Percentiles rank a stretch among this genome's conserved stretches.
These are phyloP conservation scores for Hymenoscyphus occultus DNA, from an alignment of 2,329 filamentous ascomycete species.

Conservation along the genomic window DNA sequence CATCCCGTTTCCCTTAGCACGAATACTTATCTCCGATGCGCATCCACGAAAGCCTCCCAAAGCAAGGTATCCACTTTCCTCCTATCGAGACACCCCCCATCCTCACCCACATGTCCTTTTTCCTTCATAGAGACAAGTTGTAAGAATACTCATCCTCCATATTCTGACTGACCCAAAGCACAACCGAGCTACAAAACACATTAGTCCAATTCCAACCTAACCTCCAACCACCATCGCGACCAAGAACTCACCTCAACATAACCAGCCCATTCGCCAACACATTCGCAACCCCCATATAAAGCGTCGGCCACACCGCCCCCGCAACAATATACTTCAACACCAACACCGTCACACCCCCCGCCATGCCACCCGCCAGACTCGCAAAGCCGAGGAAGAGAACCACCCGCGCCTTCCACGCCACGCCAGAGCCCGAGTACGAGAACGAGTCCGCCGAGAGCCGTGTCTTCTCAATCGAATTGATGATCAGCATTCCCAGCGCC, in stretches of 20 bases:
- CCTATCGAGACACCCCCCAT: neutral
- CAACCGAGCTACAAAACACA: slow-evolving; percentile 49
- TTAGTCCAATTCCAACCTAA: slow-evolving; percentile 17
- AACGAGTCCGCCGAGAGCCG: slow-evolving; percentile 62
- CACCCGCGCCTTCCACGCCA: slow-evolving; percentile 67
- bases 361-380: slow-evolving; percentile 63
- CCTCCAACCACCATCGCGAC: neutral
- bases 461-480: slow-evolving; percentile 67
- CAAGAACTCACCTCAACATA: slow-evolving; percentile 51
- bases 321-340: slow-evolving; percentile 63
- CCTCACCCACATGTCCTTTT: neutral
- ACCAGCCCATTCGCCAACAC: slow-evolving; percentile 63
- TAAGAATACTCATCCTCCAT: slow-evolving; percentile 72
- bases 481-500: slow-evolving; percentile 66
- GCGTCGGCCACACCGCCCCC: slow-evolving; percentile 55
- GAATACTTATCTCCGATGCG: neutral
- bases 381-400: slow-evolving; percentile 67
- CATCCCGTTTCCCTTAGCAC: neutral
- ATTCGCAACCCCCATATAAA: slow-evolving; percentile 64
- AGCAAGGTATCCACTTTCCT: neutral
- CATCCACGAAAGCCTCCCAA: neutral
- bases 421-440: slow-evolving; percentile 59
- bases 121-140: slow-evolving; percentile 57
- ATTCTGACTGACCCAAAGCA: slow-evolving; percentile 68
- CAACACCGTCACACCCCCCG: slow-evolving; percentile 65